Evolutionary conservation across 2,329 filamentous ascomycete species (phyloP).

Genomic region (Colletotrichum spaethianum): DNA sequence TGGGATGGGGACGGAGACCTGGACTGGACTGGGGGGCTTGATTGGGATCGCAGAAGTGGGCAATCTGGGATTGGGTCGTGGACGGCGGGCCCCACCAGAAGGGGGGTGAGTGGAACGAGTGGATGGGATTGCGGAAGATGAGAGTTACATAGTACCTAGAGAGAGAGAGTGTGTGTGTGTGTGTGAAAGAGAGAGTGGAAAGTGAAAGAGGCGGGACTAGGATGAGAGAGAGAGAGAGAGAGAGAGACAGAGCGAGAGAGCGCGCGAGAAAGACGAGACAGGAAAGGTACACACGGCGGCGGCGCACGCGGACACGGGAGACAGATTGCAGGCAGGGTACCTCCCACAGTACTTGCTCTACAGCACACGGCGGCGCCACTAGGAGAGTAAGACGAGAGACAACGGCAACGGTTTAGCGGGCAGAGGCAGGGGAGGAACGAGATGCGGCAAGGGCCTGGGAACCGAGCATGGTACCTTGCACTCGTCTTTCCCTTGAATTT

Average conservation of each 20-base stretch:
- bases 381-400: not conserved
- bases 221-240: not conserved
- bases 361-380: not conserved
- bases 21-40: constrained; percentile 21
- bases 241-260: not conserved
- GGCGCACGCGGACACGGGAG: not conserved
- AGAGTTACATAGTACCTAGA: not conserved
- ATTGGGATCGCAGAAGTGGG: constrained; percentile 27
- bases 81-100: not conserved
- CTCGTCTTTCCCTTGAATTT: not conserved
- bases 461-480: not conserved
- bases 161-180: constrained; percentile 25
- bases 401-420: constrained; percentile 9
- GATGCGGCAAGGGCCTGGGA: not conserved
- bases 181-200: constrained; percentile 17
- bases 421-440: not conserved
- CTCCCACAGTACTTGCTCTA: not conserved
- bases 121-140: constrained; percentile 28
- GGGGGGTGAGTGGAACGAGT: constrained; percentile 19
- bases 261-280: not conserved
- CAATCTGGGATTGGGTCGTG: constrained; percentile 21
- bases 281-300: not conserved
- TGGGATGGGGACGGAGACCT: constrained; percentile 18
- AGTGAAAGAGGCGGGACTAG: not conserved
- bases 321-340: not conserved